phyloP scores from a whole-genome alignment of 257 asterid species.

The Forsythia viridissima region DNA sequence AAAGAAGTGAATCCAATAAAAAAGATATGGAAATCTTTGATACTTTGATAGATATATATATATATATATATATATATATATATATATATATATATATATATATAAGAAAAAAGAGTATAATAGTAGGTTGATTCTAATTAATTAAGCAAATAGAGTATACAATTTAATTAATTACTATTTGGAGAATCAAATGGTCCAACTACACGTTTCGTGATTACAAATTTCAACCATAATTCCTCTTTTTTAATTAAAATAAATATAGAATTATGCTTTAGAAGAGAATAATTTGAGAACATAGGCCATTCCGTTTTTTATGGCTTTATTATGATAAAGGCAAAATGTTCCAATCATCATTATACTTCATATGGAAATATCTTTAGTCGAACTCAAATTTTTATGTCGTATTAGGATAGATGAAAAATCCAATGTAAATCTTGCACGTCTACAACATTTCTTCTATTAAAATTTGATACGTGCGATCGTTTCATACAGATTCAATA shows the following conservation, averaged over 20 bases:
- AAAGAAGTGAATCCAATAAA: no score
- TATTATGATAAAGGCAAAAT: background rate
- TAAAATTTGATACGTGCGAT: background rate
- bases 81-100: no score
- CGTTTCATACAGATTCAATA: background rate
- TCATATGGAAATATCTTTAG: background rate
- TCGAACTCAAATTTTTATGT: background rate
- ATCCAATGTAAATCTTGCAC: background rate
- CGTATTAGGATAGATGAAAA: background rate
- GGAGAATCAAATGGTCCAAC: slow-evolving; percentile 24
- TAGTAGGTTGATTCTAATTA: background rate
- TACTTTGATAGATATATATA: no score
- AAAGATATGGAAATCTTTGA: no score
- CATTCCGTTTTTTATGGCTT: slow-evolving; percentile 1
- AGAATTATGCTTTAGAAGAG: background rate
- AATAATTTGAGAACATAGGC: background rate
- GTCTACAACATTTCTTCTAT: background rate
- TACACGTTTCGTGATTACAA: slow-evolving; percentile 21
- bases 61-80: no score
- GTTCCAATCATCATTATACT: background rate
- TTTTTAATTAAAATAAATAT: background rate
- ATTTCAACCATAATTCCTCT: background rate
- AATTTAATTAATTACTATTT: background rate
- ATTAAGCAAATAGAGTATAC: background rate
- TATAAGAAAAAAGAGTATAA: background rate